Conservation (phyloP, 257 asterid genomes). For the Nicotiana knightiana region DNA sequence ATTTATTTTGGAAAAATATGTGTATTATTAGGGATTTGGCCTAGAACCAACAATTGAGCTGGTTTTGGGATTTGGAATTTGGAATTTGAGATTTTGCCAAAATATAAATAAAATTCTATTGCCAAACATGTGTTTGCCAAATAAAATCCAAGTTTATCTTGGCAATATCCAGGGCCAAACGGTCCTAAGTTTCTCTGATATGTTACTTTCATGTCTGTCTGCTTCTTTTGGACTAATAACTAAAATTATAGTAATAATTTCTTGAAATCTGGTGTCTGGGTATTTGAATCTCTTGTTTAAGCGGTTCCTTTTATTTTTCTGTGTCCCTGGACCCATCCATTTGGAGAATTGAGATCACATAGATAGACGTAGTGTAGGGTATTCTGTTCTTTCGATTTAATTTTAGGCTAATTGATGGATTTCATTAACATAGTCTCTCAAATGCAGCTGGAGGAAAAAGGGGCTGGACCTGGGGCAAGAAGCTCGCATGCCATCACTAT, state of each 20-base stretch:
- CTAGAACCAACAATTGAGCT: too few species aligned
- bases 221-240: too few species aligned
- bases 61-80: too few species aligned
- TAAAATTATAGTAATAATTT: neutral
- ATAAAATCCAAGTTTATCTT: too few species aligned
- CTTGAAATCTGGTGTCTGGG: neutral
- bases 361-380: neutral
- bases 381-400: neutral
- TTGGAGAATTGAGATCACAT: neutral
- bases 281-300: neutral
- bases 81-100: too few species aligned
- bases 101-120: too few species aligned
- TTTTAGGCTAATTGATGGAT: neutral
- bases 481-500: conserved; percentile 85
- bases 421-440: neutral
- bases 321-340: neutral
- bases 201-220: neutral
- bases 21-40: too few species aligned
- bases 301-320: neutral
- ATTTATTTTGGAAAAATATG: too few species aligned
- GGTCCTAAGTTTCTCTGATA: neutral
- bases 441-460: conserved; percentile 72
- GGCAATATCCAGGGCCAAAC: too few species aligned
- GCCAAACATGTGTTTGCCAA: too few species aligned
- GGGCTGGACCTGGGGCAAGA: conserved; percentile 82